A percentile compares a stretch with the other conserved stretches of the same genome.
Evolutionary conservation across 768 basidiomycete genomes (phyloP).

Genomic region (Coprinellus micaceus): DNA sequence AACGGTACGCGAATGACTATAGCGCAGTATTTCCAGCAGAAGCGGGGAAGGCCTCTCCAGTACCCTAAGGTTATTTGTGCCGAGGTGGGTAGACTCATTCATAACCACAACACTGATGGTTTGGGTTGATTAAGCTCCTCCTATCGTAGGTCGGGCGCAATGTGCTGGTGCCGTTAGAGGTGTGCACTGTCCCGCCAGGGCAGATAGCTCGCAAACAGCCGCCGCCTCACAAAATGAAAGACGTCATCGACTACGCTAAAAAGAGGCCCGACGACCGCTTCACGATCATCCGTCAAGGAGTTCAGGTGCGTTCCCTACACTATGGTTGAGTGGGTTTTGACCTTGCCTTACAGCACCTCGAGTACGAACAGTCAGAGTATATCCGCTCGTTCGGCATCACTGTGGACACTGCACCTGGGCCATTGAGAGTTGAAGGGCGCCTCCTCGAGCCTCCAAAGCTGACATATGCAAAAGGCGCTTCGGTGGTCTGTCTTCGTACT

Average conservation of each 20-base stretch:
- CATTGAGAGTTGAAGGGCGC: conserved; percentile 52
- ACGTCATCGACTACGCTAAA: conserved; percentile 64
- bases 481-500: conserved; percentile 18
- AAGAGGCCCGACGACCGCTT: conserved; percentile 58
- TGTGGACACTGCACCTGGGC: conserved; percentile 43
- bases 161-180: conserved; percentile 65
- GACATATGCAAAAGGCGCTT: conserved; percentile 46
- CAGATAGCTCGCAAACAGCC: conserved; percentile 71
- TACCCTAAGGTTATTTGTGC: conserved; percentile 53
- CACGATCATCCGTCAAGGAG: conserved; percentile 46
- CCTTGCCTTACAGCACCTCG: conserved; percentile 40
- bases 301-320: conserved; percentile 37
- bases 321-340: neutral
- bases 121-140: neutral
- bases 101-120: too few relatives aligned
- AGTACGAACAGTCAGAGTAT: conserved; percentile 70
- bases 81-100: conserved; percentile 53
- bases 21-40: conserved; percentile 27
- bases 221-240: conserved; percentile 59
- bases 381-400: conserved; percentile 66
- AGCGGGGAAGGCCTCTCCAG: conserved; percentile 30
- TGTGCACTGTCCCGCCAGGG: conserved; percentile 57
- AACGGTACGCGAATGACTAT: conserved; percentile 48
- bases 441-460: conserved; percentile 59
- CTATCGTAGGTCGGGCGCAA: conserved; percentile 50